A percentile compares a stretch with the other conserved stretches of the same genome.
Evolutionary conservation across 805 yeast genomes (phyloP).

Genomic region (Candida verbasci): DNA sequence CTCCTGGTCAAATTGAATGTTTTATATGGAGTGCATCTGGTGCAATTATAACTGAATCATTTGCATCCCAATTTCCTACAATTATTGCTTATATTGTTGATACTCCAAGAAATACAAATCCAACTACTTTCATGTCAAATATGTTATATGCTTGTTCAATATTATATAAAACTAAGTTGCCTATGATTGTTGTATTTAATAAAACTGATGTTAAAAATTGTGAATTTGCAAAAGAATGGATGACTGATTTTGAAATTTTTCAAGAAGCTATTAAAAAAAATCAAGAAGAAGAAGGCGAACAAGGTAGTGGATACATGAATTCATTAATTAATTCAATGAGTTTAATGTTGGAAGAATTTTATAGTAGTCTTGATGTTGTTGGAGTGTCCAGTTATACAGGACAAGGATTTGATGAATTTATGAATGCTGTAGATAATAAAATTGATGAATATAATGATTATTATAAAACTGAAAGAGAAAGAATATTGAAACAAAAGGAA

Average conservation of each 20-base stretch:
- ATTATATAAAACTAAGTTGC: slow-evolving; percentile 89
- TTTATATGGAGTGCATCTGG: slow-evolving; percentile 99
- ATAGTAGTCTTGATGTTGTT: slow-evolving; percentile 86
- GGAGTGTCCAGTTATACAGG: slow-evolving; percentile 94
- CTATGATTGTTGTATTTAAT: slow-evolving; percentile 95
- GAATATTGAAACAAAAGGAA: slow-evolving; percentile 70
- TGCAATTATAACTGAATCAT: slow-evolving; percentile 90
- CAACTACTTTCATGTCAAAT: slow-evolving; percentile 95
- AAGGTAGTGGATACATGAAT: slow-evolving; percentile 86
- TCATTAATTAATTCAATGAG: slow-evolving; percentile 93
- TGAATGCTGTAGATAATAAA: slow-evolving; percentile 79
- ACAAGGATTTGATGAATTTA: slow-evolving; percentile 86
- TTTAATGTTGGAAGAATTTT: slow-evolving; percentile 92
- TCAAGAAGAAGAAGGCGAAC: slow-evolving; percentile 55
- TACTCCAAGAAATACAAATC: slow-evolving; percentile 91
- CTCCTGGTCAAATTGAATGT: slow-evolving; percentile 99
- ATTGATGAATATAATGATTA: slow-evolving; percentile 81
- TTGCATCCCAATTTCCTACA: slow-evolving; percentile 94
- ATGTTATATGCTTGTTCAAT: slow-evolving; percentile 98
- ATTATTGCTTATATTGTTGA: slow-evolving; percentile 94
- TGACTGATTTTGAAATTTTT: slow-evolving; percentile 92
- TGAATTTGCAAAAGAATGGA: slow-evolving; percentile 91
- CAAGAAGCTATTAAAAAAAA: slow-evolving; percentile 70
- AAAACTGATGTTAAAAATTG: slow-evolving; percentile 87
- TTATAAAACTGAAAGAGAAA: slow-evolving; percentile 82